These are phyloP conservation scores for Saposhnikovia divaricata DNA, from an alignment of 129 eudicot genomes.

Conservation along the genomic window DNA sequence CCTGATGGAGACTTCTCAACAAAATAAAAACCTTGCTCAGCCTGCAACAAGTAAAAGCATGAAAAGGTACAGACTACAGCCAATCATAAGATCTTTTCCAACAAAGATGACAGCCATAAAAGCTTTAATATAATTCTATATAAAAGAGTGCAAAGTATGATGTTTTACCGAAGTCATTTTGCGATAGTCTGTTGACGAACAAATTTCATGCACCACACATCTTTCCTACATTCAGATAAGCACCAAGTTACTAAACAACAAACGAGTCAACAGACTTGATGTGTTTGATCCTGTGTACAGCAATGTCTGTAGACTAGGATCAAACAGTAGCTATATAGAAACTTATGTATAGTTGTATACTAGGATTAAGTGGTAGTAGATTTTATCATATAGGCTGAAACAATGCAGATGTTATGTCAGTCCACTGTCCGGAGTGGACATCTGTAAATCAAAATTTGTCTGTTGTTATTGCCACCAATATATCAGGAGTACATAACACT, in stretches of 20 bases:
- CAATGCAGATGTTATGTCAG: not conserved
- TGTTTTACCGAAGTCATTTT: slow-evolving; percentile 69
- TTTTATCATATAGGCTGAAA: not conserved
- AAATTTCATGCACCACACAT: slow-evolving; percentile 79
- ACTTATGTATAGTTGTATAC: not conserved
- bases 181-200: slow-evolving; percentile 87
- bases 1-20: slow-evolving; percentile 41
- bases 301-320: not conserved
- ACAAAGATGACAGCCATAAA: not conserved
- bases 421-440: not conserved
- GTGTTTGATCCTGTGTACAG: not conserved
- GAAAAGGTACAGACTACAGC: not conserved
- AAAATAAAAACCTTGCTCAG: slow-evolving; percentile 84
- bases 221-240: slow-evolving; percentile 63
- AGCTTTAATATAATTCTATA: not conserved
- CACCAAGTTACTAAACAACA: slow-evolving; percentile 9
- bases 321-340: not conserved
- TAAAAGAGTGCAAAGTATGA: not conserved
- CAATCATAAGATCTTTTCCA: not conserved
- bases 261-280: not conserved
- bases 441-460: not conserved
- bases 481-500: not conserved
- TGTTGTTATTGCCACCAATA: not conserved
- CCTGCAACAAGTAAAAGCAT: slow-evolving; percentile 33
- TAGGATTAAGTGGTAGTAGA: not conserved